Evolutionary conservation across 257 asterid species (phyloP).

Genomic region (Nemophila menziesii): DNA sequence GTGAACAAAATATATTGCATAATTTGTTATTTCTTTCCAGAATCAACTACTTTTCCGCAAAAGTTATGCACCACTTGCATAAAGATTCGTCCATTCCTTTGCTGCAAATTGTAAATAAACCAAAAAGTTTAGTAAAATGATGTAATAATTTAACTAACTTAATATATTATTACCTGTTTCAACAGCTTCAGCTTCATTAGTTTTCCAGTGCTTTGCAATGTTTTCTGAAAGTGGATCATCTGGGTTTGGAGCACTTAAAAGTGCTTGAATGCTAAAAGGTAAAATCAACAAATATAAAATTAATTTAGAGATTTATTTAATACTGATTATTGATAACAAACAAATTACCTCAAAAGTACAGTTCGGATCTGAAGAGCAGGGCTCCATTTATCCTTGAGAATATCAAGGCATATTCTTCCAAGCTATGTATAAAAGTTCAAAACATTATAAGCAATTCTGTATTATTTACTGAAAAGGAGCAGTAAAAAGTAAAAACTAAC

Average conservation of each 20-base stretch:
- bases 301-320: not conserved
- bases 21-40: constrained; percentile 15
- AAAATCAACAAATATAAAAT: not conserved
- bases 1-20: constrained; percentile 29
- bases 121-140: not conserved
- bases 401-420: constrained; percentile 98
- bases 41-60: constrained; percentile 7
- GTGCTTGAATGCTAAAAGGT: constrained; percentile 85
- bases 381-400: constrained; percentile 99
- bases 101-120: constrained; percentile 31
- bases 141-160: not conserved
- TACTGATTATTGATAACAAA: constrained; percentile 4
- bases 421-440: constrained; percentile 44
- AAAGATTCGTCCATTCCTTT: constrained; percentile 89
- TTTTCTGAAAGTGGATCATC: constrained; percentile 98
- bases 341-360: constrained; percentile 96
- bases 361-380: constrained; percentile 99
- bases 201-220: constrained; percentile 98
- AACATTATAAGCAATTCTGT: constrained; percentile 3
- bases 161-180: constrained; percentile 56
- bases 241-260: constrained; percentile 95
- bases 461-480: constrained; percentile 5
- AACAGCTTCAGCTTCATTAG: constrained; percentile 95
- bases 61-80: constrained; percentile 80
- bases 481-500: constrained; percentile 24